Percentiles rank a stretch among this genome's conserved stretches.
Conservation (phyloP, 495 filamentous ascomycete species). For the Penicillium verhagenii region DNA sequence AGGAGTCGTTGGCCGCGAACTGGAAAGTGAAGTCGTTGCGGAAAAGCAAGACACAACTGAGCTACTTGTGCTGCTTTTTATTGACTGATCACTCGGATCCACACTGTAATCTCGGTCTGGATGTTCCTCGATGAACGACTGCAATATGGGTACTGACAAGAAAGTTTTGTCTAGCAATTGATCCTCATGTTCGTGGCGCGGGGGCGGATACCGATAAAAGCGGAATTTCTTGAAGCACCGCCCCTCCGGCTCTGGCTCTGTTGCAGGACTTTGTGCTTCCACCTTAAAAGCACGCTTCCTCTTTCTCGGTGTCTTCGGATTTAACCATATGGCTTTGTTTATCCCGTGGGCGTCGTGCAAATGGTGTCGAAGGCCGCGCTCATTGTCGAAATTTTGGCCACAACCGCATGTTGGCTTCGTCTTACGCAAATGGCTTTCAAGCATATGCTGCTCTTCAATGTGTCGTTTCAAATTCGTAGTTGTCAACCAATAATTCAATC, state of each 20-base stretch:
- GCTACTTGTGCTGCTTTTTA: conserved; percentile 12
- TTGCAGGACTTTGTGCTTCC: conserved; percentile 7
- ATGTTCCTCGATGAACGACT: conserved; percentile 8
- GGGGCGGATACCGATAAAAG: conserved; percentile 11
- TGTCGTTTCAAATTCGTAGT: conserved; percentile 21
- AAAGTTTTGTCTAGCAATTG: conserved; percentile 7
- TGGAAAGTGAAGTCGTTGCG: conserved; percentile 6
- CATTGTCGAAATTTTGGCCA: conserved; percentile 9
- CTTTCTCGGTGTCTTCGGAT: conserved; percentile 11
- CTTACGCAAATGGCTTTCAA: neutral
- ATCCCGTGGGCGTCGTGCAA: conserved; percentile 14
- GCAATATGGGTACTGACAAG: conserved; percentile 7
- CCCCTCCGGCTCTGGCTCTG: too few relatives aligned
- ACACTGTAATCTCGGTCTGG: conserved; percentile 8
- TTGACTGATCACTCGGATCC: conserved; percentile 1
- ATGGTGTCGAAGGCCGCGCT: conserved; percentile 18
- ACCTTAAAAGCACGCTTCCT: conserved; percentile 12
- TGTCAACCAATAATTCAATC: conserved; percentile 13
- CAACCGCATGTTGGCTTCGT: conserved; percentile 11
- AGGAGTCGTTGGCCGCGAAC: conserved; percentile 14
- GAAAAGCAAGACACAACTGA: conserved; percentile 11
- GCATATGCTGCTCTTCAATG: conserved; percentile 19
- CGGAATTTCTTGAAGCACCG: too few relatives aligned
- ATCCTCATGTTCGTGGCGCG: conserved; percentile 7
- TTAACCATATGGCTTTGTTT: conserved; percentile 21